Percentiles rank a stretch among this genome's conserved stretches.
phyloP scores from a whole-genome alignment of 2,329 filamentous ascomycete species.

The Aspergillus felis region DNA sequence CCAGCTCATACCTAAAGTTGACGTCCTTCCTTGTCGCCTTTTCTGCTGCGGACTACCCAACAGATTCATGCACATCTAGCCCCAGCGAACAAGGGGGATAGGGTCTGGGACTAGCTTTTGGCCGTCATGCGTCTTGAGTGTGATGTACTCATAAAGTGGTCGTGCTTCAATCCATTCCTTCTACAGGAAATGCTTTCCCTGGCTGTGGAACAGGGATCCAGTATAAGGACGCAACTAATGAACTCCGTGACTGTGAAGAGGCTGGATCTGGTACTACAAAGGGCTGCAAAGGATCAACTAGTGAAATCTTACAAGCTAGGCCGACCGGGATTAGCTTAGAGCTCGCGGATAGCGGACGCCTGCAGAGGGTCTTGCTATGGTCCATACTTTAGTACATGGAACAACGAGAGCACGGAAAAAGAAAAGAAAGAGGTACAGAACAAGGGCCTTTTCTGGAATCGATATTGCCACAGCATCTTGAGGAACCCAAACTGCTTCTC shows the following conservation, averaged over 20 bases:
- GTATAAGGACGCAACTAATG: constrained; percentile 26
- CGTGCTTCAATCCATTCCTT: constrained; percentile 15
- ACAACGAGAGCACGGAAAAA: constrained; percentile 5
- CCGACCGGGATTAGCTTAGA: constrained; percentile 6
- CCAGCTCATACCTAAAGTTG: background rate
- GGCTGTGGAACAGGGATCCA: constrained; percentile 30
- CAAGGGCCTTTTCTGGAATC: constrained; percentile 12
- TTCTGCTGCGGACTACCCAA: constrained; percentile 10
- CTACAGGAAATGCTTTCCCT: constrained; percentile 18
- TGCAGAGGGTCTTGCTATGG: constrained; percentile 22
- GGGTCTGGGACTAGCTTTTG: background rate
- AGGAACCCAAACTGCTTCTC: constrained; percentile 5
- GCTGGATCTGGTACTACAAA: constrained; percentile 29
- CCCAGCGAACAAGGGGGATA: constrained; percentile 8
- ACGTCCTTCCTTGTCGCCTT: background rate
- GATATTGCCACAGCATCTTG: constrained; percentile 7
- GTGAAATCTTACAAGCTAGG: constrained; percentile 11
- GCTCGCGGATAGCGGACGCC: constrained; percentile 19
- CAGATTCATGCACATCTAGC: constrained; percentile 8
- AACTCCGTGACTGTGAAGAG: constrained; percentile 19
- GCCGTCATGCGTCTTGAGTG: constrained; percentile 7
- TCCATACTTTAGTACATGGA: constrained; percentile 3
- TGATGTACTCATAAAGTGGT: constrained; percentile 6
- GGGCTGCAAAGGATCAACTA: constrained; percentile 14
- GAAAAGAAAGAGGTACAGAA: constrained; percentile 2